Evolutionary conservation across 495 filamentous ascomycete genomes (phyloP).

Genomic region (Xylaria curta): DNA sequence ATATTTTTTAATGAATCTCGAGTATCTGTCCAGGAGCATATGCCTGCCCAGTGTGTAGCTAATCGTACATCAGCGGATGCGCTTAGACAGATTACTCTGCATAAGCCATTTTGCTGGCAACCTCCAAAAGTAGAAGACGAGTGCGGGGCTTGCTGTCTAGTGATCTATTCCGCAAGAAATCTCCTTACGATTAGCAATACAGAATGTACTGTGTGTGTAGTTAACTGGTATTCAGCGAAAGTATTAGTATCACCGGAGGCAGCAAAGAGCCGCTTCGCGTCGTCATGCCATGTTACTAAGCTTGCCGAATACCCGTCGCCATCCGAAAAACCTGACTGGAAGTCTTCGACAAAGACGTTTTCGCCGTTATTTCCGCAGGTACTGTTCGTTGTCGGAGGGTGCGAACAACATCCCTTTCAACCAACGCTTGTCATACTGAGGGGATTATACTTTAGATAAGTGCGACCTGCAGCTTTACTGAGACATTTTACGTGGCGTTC

Average conservation of each 20-base stretch:
- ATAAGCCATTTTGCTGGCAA: background rate
- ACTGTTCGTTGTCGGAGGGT: background rate
- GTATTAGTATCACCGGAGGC: too few relatives aligned
- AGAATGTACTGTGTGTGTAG: too few relatives aligned
- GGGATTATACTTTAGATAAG: background rate
- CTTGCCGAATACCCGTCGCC: background rate
- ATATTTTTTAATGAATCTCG: background rate
- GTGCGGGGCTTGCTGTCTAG: background rate
- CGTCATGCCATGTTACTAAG: background rate
- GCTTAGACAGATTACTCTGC: background rate
- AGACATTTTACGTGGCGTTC: background rate
- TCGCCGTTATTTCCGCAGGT: background rate
- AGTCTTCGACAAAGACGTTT: background rate
- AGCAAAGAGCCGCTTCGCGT: background rate
- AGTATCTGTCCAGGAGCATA: background rate
- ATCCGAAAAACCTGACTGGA: background rate
- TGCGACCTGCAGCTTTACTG: background rate
- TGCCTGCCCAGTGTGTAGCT: background rate
- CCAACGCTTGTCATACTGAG: background rate
- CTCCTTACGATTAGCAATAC: background rate
- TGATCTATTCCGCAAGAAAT: background rate
- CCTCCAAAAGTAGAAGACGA: background rate
- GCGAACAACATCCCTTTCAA: background rate
- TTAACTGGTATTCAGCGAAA: too few relatives aligned
- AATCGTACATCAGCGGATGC: background rate